Evolutionary conservation across 768 basidiomycete species (phyloP).

Genomic region (Suillus luteus): DNA sequence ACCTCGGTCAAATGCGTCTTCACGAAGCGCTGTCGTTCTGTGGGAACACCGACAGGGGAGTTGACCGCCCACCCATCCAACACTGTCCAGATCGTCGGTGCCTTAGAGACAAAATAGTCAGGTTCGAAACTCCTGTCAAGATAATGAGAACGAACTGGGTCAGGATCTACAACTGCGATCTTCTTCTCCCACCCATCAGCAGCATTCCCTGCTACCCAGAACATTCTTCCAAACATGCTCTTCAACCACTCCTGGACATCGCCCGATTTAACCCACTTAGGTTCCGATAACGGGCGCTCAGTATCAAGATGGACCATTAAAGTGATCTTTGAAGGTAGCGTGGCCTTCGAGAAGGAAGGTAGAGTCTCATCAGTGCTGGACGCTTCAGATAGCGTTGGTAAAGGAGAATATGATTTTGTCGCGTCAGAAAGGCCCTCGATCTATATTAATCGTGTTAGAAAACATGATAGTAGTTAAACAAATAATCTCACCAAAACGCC

Average conservation of each 20-base stretch:
- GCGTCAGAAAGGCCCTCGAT: constrained; percentile 73
- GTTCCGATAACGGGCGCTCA: constrained; percentile 87
- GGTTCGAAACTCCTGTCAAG: background rate
- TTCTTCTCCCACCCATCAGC: constrained; percentile 95
- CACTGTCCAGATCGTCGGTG: constrained; percentile 89
- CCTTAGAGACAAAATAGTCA: constrained; percentile 44
- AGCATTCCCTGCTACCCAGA: constrained; percentile 81
- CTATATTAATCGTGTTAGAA: constrained; percentile 42
- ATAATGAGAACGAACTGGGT: constrained; percentile 68
- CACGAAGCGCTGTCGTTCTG: constrained; percentile 85
- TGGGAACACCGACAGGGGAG: constrained; percentile 72
- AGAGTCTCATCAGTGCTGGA: constrained; percentile 60
- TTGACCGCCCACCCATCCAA: constrained; percentile 89
- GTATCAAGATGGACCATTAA: constrained; percentile 83
- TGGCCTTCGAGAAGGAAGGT: constrained; percentile 67
- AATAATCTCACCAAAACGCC: constrained; percentile 68
- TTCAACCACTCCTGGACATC: constrained; percentile 93
- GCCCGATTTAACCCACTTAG: constrained; percentile 95
- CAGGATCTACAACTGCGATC: constrained; percentile 89
- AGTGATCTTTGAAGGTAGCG: constrained; percentile 56
- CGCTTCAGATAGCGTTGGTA: constrained; percentile 46
- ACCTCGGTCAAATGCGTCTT: constrained; percentile 84
- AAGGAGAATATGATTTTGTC: constrained; percentile 67
- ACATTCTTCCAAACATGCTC: constrained; percentile 86
- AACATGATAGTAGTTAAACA: constrained; percentile 12